Evolutionary conservation across 1,284 basidiomycete species (phyloP).

Genomic region (Trametes versicolor): DNA sequence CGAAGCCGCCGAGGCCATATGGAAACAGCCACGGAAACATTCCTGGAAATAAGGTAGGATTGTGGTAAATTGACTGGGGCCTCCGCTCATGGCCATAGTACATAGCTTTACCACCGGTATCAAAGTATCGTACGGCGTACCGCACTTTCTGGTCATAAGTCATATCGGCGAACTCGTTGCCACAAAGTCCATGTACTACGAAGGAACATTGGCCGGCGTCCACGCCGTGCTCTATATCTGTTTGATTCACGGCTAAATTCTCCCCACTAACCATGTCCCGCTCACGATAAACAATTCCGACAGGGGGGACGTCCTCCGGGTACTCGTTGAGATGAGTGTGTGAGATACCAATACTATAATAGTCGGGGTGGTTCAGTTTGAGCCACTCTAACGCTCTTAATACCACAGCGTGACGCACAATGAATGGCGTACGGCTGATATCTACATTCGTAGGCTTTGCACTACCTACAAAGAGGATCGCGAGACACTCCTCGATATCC

Average conservation of each 20-base stretch:
- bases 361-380: background rate
- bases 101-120: constrained; percentile 1
- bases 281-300: background rate
- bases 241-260: background rate
- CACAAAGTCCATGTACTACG: background rate
- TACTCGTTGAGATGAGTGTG: background rate
- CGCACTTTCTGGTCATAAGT: background rate
- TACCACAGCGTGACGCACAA: background rate
- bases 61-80: constrained; percentile 12
- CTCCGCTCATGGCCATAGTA: background rate
- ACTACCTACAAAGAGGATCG: constrained; percentile 3
- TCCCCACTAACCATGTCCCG: background rate
- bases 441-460: background rate
- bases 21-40: constrained; percentile 14
- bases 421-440: background rate
- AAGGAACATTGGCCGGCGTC: background rate
- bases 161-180: constrained; percentile 2
- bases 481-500: constrained; percentile 20
- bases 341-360: background rate
- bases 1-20: constrained; percentile 11
- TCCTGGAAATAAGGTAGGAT: background rate
- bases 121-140: constrained; percentile 1
- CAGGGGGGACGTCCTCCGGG: background rate
- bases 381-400: background rate
- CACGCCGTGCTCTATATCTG: background rate